These are phyloP conservation scores for Corinectria fuckeliana DNA, from an alignment of 2,329 filamentous ascomycete species.

Conservation along the genomic window DNA sequence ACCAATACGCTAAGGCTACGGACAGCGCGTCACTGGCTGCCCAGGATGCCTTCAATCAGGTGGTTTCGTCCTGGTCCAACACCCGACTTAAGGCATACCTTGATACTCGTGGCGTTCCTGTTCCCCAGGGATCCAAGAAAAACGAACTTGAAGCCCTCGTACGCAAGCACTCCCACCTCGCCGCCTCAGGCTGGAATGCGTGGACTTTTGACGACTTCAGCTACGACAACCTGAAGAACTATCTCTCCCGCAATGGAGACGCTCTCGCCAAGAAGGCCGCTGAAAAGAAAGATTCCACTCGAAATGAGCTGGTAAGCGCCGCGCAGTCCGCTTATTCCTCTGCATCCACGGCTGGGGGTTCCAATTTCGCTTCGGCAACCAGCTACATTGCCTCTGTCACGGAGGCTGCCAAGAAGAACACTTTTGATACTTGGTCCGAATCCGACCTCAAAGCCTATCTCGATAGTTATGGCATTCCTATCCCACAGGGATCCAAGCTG, in stretches of 20 bases:
- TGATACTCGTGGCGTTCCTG: constrained; percentile 76
- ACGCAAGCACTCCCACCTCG: constrained; percentile 75
- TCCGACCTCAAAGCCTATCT: constrained; percentile 80
- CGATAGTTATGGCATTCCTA: constrained; percentile 75
- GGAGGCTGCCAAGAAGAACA: constrained; percentile 65
- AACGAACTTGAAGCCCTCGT: constrained; percentile 78
- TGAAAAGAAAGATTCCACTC: constrained; percentile 68
- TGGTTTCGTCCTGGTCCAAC: constrained; percentile 71
- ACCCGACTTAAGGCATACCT: constrained; percentile 80
- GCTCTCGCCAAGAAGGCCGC: constrained; percentile 63
- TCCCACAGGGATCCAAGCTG: constrained; percentile 70
- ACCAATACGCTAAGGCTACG: constrained; percentile 78
- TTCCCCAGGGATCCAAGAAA: constrained; percentile 73
- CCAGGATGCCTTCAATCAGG: constrained; percentile 71
- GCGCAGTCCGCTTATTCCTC: constrained; percentile 66
- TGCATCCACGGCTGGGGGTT: constrained; percentile 64
- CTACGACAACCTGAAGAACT: constrained; percentile 70
- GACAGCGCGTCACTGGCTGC: constrained; percentile 67
- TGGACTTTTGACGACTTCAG: constrained; percentile 85
- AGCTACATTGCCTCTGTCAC: constrained; percentile 73
- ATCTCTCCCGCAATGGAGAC: constrained; percentile 60
- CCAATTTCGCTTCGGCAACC: constrained; percentile 70
- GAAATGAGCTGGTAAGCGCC: constrained; percentile 75
- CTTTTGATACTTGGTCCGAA: constrained; percentile 77
- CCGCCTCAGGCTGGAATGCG: constrained; percentile 68